phyloP scores from a whole-genome alignment of 202 grass and related monocot genomes.

The Zoysia matrella region DNA sequence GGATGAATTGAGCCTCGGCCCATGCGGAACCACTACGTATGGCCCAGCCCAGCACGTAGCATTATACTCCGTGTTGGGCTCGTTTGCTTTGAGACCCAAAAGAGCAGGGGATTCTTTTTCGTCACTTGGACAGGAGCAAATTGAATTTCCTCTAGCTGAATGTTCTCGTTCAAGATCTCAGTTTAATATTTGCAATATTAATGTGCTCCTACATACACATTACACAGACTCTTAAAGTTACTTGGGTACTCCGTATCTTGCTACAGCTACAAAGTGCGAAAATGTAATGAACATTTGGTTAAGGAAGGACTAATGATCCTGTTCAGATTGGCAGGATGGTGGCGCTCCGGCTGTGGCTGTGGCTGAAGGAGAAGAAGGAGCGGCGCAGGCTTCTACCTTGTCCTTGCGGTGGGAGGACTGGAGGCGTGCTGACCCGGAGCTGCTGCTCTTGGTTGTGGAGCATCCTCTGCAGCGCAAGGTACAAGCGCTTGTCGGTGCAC shows the following conservation, averaged over 20 bases:
- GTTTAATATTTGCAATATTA: not conserved
- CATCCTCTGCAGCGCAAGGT: conserved; percentile 66
- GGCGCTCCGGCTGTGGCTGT: conserved; percentile 46
- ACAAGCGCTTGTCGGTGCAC: conserved; percentile 55
- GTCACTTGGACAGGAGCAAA: not conserved
- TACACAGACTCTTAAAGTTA: not conserved
- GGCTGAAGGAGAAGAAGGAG: conserved; percentile 70
- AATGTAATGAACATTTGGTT: not conserved
- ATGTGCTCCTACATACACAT: too few species aligned
- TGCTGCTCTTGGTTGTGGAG: conserved; percentile 1
- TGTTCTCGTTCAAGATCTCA: not conserved
- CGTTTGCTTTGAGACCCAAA: not conserved
- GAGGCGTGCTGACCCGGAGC: too few species aligned
- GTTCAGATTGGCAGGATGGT: conserved; percentile 51
- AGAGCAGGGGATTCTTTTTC: not conserved
- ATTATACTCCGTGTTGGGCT: too few species aligned
- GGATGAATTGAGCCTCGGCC: not conserved
- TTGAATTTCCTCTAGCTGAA: not conserved
- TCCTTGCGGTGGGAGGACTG: too few species aligned
- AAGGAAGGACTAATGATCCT: not conserved
- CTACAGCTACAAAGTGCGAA: not conserved
- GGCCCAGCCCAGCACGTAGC: not conserved
- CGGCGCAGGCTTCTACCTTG: conserved; percentile 36
- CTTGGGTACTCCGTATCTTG: not conserved
- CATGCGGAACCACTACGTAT: not conserved